These are phyloP conservation scores for Kodamaea jinghongensis DNA, from an alignment of 805 yeast genomes.

Conservation along the genomic window DNA sequence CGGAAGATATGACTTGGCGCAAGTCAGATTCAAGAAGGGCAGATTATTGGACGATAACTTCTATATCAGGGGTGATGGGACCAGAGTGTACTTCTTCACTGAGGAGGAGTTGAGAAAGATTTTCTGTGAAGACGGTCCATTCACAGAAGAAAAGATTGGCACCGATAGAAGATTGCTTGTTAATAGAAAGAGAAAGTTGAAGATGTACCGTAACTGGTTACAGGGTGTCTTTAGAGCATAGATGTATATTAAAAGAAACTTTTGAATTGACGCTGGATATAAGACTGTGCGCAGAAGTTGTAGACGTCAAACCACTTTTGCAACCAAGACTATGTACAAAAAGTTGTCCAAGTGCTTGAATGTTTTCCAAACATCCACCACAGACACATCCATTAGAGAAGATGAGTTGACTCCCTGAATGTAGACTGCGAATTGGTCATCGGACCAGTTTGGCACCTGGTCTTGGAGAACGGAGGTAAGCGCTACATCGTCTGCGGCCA, in stretches of 20 bases:
- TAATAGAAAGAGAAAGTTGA: slow-evolving; percentile 85
- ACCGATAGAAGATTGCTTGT: slow-evolving; percentile 89
- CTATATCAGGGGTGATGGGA: slow-evolving; percentile 96
- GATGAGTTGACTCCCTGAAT: slow-evolving; percentile 33
- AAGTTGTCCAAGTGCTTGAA: slow-evolving; percentile 38
- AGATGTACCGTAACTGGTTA: slow-evolving; percentile 96
- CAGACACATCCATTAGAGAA: slow-evolving; percentile 13
- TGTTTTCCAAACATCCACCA: slow-evolving; percentile 30
- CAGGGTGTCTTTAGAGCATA: slow-evolving; percentile 75
- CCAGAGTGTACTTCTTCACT: slow-evolving; percentile 94
- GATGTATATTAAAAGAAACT: background rate
- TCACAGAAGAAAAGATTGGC: slow-evolving; percentile 73
- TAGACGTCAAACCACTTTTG: no score
- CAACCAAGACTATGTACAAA: slow-evolving; percentile 24
- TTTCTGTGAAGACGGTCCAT: slow-evolving; percentile 50
- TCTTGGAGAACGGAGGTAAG: slow-evolving; percentile 8
- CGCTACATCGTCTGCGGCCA: slow-evolving; percentile 7
- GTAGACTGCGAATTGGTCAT: slow-evolving; percentile 17
- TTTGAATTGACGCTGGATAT: no score
- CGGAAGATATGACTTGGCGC: slow-evolving; percentile 95
- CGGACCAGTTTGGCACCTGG: slow-evolving; percentile 11
- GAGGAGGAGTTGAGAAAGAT: slow-evolving; percentile 84
- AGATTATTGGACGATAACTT: slow-evolving; percentile 88
- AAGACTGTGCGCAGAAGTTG: no score
- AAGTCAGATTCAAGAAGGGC: slow-evolving; percentile 86